A percentile compares a stretch with the other conserved stretches of the same genome.
Conservation (phyloP, 1,139 yeast genomes). For the Suhomyces atakaporum region DNA sequence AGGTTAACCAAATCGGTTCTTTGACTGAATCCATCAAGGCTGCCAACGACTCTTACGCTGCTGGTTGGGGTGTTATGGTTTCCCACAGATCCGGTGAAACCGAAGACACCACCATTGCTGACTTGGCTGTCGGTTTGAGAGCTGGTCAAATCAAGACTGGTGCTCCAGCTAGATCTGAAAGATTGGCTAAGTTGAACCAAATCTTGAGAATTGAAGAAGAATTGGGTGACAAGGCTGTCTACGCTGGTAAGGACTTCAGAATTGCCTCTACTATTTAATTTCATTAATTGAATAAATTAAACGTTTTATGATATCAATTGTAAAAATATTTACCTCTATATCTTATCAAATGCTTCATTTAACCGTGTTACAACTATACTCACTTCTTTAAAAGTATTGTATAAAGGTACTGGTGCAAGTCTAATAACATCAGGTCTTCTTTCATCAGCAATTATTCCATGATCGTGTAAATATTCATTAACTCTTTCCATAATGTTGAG, state of each 20-base stretch:
- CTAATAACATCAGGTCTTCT: constrained; percentile 87
- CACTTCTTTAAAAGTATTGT: constrained; percentile 75
- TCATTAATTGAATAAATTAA: constrained; percentile 1
- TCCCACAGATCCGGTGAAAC: constrained; percentile 99
- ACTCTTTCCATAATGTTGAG: constrained; percentile 65
- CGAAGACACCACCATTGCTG: constrained; percentile 97
- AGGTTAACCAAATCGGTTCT: constrained; percentile 96
- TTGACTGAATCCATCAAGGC: constrained; percentile 90
- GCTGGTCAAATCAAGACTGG: constrained; percentile 98
- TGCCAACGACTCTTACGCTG: constrained; percentile 85
- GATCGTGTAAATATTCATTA: constrained; percentile 46
- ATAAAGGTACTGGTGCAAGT: constrained; percentile 80
- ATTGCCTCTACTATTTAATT: constrained; percentile 25
- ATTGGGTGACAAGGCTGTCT: constrained; percentile 92
- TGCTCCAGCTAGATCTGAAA: constrained; percentile 99
- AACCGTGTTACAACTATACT: constrained; percentile 14
- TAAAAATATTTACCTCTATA: no score
- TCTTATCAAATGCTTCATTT: constrained; percentile 7
- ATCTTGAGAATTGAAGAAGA: constrained; percentile 96
- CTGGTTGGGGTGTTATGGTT: constrained; percentile 98
- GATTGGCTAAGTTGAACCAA: constrained; percentile 97
- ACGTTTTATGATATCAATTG: constrained; percentile 5
- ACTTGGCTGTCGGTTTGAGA: constrained; percentile 94
- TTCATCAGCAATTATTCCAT: constrained; percentile 82
- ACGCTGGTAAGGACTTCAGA: constrained; percentile 91